Evolutionary conservation across 164 flowering plant genomes (phyloP), one percentile per base, ranked within the genome.

Genomic region (Vitis cinerea): DNA sequence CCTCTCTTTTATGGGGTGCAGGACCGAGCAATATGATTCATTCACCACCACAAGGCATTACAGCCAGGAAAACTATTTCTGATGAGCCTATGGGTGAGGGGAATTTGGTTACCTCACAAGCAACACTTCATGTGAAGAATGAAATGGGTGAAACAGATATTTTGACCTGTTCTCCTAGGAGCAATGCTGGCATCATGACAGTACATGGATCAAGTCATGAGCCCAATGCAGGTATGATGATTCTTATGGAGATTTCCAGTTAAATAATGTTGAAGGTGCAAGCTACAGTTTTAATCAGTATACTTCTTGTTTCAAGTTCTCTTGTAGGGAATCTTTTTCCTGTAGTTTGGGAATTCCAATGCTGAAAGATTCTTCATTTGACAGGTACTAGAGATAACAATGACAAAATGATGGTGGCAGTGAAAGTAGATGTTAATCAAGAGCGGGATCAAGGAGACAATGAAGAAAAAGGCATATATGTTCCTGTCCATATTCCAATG

Each of bases 11-110:
- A 47, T 73, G 80, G 85, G 76, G 71, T 68, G 72, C 68, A 49
- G 78, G 75, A 71, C 73, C 83, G 8, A 83, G 75, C 65, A 80
- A 69, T 74, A 70, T 72, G 78, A 76, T 54, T 64, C 67, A 68
- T 69, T 65, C 75, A 23, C 76, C 80, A 55, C 44, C 77, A 15
- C 69, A 64, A 65, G 61, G 71, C 61, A 65, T 66, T 61, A 59
- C 67, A 64, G 66, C 58, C 15, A 51, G 30, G 71, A 78, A 53
- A 49, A 53, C 54, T 64, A 66, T 66, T 69, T 57, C 70, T 54
- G 71, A 63, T 17, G 69, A 68, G 29, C 64, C 55, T 62, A 55
- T 59, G 48, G 72, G 52, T 65, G 73, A 76, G 50, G 81, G 63
- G 55, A 75, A 64, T 31, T 53, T 76, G 47, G 56, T 50, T 31